Conservation (phyloP, 2,329 filamentous ascomycete species). For the Colletotrichum tamarilloi region DNA sequence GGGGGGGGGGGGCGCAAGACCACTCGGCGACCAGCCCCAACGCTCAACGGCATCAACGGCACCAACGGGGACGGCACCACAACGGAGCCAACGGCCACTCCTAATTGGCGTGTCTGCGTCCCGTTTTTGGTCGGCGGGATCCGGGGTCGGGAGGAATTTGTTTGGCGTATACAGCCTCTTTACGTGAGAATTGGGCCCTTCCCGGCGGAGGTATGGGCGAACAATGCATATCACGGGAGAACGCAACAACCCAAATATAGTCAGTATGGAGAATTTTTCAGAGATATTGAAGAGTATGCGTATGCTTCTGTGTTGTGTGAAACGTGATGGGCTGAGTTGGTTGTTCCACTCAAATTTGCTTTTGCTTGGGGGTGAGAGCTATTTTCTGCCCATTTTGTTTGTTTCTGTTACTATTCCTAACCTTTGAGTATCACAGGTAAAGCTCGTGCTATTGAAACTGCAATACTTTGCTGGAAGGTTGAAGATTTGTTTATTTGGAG, state of each 20-base stretch:
- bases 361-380: neutral
- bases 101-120: neutral
- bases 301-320: neutral
- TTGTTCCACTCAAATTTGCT: neutral
- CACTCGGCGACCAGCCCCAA: slow-evolving; percentile 9
- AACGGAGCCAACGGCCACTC: neutral
- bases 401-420: neutral
- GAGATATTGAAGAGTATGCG: neutral
- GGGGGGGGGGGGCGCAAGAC: neutral
- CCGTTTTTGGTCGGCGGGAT: neutral
- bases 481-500: neutral
- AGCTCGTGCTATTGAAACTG: neutral
- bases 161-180: slow-evolving; percentile 20
- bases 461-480: neutral
- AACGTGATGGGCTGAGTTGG: neutral
- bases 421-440: neutral
- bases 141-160: slow-evolving; percentile 16
- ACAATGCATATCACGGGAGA: neutral
- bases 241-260: neutral
- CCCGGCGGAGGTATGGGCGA: neutral
- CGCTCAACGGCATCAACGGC: neutral
- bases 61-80: slow-evolving; percentile 17
- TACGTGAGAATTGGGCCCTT: slow-evolving; percentile 11
- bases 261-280: neutral
- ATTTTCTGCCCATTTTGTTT: neutral